phyloP scores from a whole-genome alignment of 352 stramenopile genomes.

The Bremia lactucae region DNA sequence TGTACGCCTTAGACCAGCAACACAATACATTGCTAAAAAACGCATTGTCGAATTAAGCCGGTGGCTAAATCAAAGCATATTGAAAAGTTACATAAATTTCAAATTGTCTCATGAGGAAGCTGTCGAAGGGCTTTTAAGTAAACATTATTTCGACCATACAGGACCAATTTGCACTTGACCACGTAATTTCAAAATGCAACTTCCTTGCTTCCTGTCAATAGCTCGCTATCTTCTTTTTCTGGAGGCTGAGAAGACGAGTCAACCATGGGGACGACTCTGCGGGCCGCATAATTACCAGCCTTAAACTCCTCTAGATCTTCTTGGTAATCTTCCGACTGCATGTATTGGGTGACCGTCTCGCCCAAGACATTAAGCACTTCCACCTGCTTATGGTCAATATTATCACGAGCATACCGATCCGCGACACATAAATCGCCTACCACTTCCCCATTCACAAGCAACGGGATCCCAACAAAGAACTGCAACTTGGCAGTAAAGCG shows the following conservation, averaged over 20 bases:
- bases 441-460: constrained; percentile 75
- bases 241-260: constrained; percentile 6
- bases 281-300: constrained; percentile 17
- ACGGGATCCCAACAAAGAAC: constrained; percentile 82
- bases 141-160: no score
- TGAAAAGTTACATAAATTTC: no score
- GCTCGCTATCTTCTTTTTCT: constrained; percentile 17
- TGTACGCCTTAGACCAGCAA: no score
- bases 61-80: no score
- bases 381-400: constrained; percentile 76
- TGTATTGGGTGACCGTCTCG: constrained; percentile 83
- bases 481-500: constrained; percentile 74
- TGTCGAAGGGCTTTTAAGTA: no score
- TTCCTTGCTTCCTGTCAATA: constrained; percentile 45
- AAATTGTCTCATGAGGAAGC: no score
- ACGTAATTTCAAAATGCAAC: constrained; percentile 70
- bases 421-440: constrained; percentile 81
- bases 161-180: no score
- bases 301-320: constrained; percentile 69
- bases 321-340: constrained; percentile 74
- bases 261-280: constrained; percentile 15
- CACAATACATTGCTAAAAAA: no score
- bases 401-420: constrained; percentile 64
- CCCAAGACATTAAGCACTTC: constrained; percentile 82
- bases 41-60: no score